These are phyloP conservation scores for Alternaria gaisen DNA, from an alignment of 2,329 filamentous ascomycete species.

Conservation along the genomic window DNA sequence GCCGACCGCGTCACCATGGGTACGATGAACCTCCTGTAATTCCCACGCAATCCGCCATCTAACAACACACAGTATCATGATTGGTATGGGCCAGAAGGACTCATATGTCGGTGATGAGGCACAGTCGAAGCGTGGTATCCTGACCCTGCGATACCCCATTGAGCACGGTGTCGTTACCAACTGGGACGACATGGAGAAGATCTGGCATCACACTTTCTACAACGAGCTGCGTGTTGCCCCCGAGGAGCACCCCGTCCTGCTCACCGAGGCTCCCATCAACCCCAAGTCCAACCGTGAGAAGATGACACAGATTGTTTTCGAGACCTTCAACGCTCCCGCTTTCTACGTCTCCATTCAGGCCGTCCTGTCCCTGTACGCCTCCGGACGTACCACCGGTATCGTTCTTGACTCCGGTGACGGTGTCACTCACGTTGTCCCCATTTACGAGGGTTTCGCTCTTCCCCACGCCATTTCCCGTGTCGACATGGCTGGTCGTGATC, in stretches of 20 bases:
- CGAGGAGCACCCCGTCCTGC: constrained; percentile 99
- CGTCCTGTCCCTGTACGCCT: constrained; percentile 98
- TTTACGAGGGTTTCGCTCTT: constrained; percentile 99
- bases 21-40: constrained; percentile 64
- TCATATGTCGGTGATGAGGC: constrained; percentile 99
- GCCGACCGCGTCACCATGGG: constrained; percentile 99
- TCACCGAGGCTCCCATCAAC: constrained; percentile 99
- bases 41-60: constrained; percentile 45
- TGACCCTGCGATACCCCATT: constrained; percentile 98
- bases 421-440: constrained; percentile 99
- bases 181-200: constrained; percentile 99
- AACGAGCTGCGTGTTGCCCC: constrained; percentile 99
- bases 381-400: constrained; percentile 99
- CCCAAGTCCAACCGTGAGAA: constrained; percentile 99
- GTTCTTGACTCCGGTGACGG: constrained; percentile 99
- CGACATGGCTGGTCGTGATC: constrained; percentile 99
- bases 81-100: constrained; percentile 99
- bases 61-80: constrained; percentile 86
- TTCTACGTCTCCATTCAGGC: constrained; percentile 99
- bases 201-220: constrained; percentile 99
- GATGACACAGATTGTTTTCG: constrained; percentile 99
- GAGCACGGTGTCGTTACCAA: constrained; percentile 99
- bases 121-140: constrained; percentile 99
- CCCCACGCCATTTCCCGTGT: constrained; percentile 99
- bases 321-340: constrained; percentile 99